Percentiles rank a stretch among this genome's conserved stretches.
Evolutionary conservation across 148 eudicot species (phyloP).

Genomic region (Pouteria glomerata): DNA sequence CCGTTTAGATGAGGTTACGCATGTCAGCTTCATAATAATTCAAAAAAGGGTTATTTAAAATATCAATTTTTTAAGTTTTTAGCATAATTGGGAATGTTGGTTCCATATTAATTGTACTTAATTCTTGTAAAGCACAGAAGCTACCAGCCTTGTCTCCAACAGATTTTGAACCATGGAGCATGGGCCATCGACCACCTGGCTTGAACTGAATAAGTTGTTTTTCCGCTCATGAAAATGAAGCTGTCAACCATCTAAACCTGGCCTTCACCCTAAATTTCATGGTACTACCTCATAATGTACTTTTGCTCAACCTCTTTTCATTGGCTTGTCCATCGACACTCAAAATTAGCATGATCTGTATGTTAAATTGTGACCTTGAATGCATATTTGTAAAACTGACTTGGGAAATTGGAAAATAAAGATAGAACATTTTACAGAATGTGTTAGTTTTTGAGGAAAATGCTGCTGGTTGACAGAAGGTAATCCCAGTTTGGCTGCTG

Average conservation of each 20-base stretch:
- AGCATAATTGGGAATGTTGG: background rate
- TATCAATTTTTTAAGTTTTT: background rate
- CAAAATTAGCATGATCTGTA: background rate
- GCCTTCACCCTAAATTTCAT: too few species aligned
- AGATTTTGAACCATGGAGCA: background rate
- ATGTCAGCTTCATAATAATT: background rate
- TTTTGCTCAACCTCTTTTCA: background rate
- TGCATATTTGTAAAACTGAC: background rate
- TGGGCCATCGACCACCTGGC: too few species aligned
- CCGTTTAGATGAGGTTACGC: background rate
- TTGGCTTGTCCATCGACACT: background rate
- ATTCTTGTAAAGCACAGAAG: background rate
- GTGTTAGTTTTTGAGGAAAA: too few species aligned
- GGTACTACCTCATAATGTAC: background rate
- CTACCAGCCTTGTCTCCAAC: background rate
- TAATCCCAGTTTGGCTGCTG: background rate
- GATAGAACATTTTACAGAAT: too few species aligned
- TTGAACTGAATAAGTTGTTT: too few species aligned
- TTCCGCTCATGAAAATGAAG: background rate
- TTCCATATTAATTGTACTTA: background rate
- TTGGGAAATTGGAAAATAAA: too few species aligned
- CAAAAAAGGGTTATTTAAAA: background rate
- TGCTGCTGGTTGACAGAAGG: background rate
- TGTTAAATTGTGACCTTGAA: background rate
- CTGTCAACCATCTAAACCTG: background rate